Evolutionary conservation across 2,329 filamentous ascomycete genomes (phyloP).

Genomic region (Ilyonectria mors-panacis): DNA sequence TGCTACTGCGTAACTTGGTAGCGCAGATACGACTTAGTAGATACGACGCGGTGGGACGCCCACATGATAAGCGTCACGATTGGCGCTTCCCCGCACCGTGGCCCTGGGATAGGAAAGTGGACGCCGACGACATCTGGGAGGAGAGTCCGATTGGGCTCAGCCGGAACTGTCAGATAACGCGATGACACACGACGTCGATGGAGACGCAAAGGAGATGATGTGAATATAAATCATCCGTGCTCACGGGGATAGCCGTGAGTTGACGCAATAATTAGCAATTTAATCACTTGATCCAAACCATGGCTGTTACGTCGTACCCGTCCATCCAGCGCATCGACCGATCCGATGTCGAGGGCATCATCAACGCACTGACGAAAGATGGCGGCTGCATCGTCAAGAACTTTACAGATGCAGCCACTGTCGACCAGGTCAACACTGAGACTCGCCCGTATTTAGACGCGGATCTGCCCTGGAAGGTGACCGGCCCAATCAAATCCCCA

Average conservation of each 20-base stretch:
- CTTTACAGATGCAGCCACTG: constrained; percentile 19
- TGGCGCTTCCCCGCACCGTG: constrained; percentile 15
- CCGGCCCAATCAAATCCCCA: neutral
- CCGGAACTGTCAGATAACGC: constrained; percentile 5
- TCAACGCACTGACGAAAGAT: constrained; percentile 18
- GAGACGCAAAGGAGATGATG: neutral
- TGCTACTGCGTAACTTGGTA: neutral
- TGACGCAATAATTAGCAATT: constrained; percentile 2
- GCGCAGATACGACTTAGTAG: neutral
- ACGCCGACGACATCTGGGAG: constrained; percentile 10
- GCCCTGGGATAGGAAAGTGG: constrained; percentile 23
- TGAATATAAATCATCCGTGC: constrained; percentile 12
- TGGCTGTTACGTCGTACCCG: constrained; percentile 26
- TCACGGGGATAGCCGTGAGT: neutral
- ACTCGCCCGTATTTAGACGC: constrained; percentile 24
- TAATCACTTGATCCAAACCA: neutral
- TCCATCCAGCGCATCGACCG: constrained; percentile 22
- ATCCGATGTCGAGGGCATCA: constrained; percentile 22
- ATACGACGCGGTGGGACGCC: constrained; percentile 6
- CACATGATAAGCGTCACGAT: constrained; percentile 8
- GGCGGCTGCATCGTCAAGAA: constrained; percentile 26
- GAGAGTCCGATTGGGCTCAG: neutral
- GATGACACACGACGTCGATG: neutral
- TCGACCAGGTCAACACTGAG: constrained; percentile 24
- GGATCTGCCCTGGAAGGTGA: constrained; percentile 26